Percentiles rank a stretch among this genome's conserved stretches.
Conservation (phyloP, 331 rosid species). For the Erythrophleum ivorense region DNA sequence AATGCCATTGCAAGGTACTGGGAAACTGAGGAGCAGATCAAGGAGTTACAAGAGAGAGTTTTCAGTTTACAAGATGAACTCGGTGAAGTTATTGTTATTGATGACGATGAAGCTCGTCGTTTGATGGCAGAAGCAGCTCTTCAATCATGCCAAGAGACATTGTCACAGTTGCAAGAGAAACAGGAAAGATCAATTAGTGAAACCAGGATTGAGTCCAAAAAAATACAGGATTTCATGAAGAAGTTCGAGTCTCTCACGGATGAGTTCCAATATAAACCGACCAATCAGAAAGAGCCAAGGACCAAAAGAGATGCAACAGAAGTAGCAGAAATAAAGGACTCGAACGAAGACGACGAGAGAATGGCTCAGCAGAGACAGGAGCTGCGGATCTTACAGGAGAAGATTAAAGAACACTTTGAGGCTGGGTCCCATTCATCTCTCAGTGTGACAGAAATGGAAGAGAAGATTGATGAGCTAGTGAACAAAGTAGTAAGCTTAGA, state of each 20-base stretch:
- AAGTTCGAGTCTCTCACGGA: slow-evolving; percentile 60
- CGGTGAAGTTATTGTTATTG: slow-evolving; percentile 79
- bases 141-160: slow-evolving; percentile 74
- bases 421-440: slow-evolving; percentile 54
- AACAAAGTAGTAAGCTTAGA: slow-evolving; percentile 80
- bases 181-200: slow-evolving; percentile 65
- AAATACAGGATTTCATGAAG: slow-evolving; percentile 58
- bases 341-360: slow-evolving; percentile 44
- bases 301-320: slow-evolving; percentile 41
- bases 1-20: slow-evolving; percentile 67
- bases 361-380: slow-evolving; percentile 53
- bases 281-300: slow-evolving; percentile 26
- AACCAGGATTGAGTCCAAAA: slow-evolving; percentile 65
- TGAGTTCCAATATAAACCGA: slow-evolving; percentile 36
- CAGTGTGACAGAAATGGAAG: slow-evolving; percentile 83
- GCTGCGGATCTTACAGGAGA: slow-evolving; percentile 53
- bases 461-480: slow-evolving; percentile 89
- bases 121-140: slow-evolving; percentile 89
- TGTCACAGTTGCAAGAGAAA: slow-evolving; percentile 64
- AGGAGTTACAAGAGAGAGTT: slow-evolving; percentile 70
- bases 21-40: slow-evolving; percentile 80
- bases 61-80: slow-evolving; percentile 76
- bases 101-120: slow-evolving; percentile 79
- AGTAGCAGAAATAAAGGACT: slow-evolving; percentile 17
- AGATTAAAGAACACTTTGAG: slow-evolving; percentile 70